Evolutionary conservation across 1,284 basidiomycete species (phyloP), one percentile per base, ranked within the genome.

Genomic region (Coniophora puteana): DNA sequence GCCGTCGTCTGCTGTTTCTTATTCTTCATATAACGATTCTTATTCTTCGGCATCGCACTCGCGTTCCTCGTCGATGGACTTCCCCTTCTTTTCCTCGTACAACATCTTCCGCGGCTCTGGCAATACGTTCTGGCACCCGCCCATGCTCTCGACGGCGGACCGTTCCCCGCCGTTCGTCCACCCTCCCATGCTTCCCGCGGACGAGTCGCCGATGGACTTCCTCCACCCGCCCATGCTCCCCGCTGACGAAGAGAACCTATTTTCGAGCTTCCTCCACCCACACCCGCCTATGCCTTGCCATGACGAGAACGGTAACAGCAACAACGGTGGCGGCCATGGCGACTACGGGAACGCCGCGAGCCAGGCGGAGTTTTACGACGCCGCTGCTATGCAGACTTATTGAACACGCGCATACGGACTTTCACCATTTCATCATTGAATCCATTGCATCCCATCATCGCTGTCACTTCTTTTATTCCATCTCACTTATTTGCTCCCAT

Each of bases 71-170:
- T 79, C 80, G 11, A 72, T 80, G 63, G 80, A 83, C 29, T 83
- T 80, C 51, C 74, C 78, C 0, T 84, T 78, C 55, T 70, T 68
- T 49, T 61, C 66, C 0, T 53, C 59, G 0, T 60, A 71, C 41
- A 72, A 68, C 17, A 67, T 72, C 5, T 64, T 80, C 21, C 69
- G 77, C 8, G 69, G 73, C 6, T 70, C 71, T 1, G 66, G 69
- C 1, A 80, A 74, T 47, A 69, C 77, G 8, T 80, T 82, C 53
- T 87, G 83, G 81, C 83, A 86, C 57, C 82, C 83, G 3, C 80
- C 81, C 5, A 81, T 83, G 72, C 68, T 82, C 45, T 67, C 76
- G 2, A 71, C 76, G 58, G 61, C 63, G 32, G 66, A 69, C 44
- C 63, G 69, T 43, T 77, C 76, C 8, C 74, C 74, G 4, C 68